Base-by-base conservation (phyloP, 75 land plant genomes). In the Selaginella moellendorffii region DNA sequence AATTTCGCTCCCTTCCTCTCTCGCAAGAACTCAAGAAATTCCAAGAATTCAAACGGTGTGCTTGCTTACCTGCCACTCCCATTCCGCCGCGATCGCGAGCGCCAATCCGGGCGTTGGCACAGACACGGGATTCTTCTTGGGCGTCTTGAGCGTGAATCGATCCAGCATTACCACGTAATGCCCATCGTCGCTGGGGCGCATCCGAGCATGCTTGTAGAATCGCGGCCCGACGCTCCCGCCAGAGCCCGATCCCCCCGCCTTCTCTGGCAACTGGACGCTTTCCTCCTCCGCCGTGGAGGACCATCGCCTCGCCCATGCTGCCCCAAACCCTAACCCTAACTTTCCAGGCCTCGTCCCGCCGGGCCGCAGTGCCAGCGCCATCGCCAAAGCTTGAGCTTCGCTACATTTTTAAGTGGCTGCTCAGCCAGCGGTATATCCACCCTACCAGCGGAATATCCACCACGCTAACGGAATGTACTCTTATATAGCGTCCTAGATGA, bases 81-180 rank as follows among this genome's bases (percentile, higher is more conserved):
- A 92, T 54, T 92, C 97, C 30, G 89, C 95, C 42, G 95, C 97
- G 26, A 92, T 69, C 27, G 95, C 97, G 30, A 77, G 80, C 2
- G 97, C 89, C 30, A 92, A 78, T n/a, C 69, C 76, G 12, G 85
- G 65, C n/a, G 78, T 78, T 0, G 85, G 95, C 26, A 85, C 72
- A 74, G 83, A 85, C 31, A 92, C 80, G 27, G 82, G 72, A 54
- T 78, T 77, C 77, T 88, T 88, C 24, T 84, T 62, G 12, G 97
- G 97, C 1, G 95, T 83, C 69, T 85, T 92, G 2, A 92, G 89
- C 18, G 81, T 81, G 20, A 86, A 62, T 61, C 83, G 78, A 68
- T 92, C 97, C 42, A 92, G 83, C 89, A 92, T 76, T 24, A 92
- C 95, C 46, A 74, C 68, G 81, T 83, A 92, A 69, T 62, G 69